Evolutionary conservation across 2,329 filamentous ascomycete genomes (phyloP), one percentile per base, ranked within the genome.

Genomic region (Juglanconis sp.): DNA sequence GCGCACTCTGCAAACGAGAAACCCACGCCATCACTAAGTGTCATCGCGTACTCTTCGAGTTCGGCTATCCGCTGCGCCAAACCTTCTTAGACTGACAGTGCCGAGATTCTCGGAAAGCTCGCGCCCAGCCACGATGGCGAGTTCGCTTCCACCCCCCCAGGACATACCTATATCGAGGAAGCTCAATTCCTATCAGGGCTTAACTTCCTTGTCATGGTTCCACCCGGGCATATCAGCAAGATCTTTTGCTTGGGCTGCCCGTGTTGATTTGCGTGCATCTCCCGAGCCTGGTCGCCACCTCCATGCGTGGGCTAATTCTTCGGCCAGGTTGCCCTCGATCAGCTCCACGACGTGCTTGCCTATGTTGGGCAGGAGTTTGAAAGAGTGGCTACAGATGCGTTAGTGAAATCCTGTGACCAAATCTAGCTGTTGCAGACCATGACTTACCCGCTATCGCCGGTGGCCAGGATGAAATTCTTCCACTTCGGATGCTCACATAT

Each of bases 321-420:
- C 66, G 0, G 73, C 70, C 11, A 80, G 64, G 4, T 65, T 69
- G 1, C 71, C 74, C 61, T 79, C 77, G 5, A 80, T 65, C 49
- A 80, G 62, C 65, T 79, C 76, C 10, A 80, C 77, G 3, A 80
- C 73, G 59, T 79, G 76, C 57, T 75, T 78, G 1, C 77, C 77
- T 54, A 80, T 79, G 52, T 71, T 79, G 1, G 77, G 77, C 13
- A 80, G 63, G 0, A 79, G 68, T 59, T 79, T 80, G 68, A 80
- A 80, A 1, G 73, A 72, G 61, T 80, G 77, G 2, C 77, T 78
- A 36, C 40, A 47, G 31, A 55, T 9, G 46, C 15, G 63, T 60
- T 59, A 57, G 61, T 56, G 10, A 58, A 9, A 6, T 32, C 8
- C 17, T 15, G 46, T 38, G 35, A 17, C 2, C 13, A 40, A 35